These are phyloP conservation scores for Ascoidea rubescens DNA, from an alignment of 805 yeast genomes.

Conservation along the genomic window DNA sequence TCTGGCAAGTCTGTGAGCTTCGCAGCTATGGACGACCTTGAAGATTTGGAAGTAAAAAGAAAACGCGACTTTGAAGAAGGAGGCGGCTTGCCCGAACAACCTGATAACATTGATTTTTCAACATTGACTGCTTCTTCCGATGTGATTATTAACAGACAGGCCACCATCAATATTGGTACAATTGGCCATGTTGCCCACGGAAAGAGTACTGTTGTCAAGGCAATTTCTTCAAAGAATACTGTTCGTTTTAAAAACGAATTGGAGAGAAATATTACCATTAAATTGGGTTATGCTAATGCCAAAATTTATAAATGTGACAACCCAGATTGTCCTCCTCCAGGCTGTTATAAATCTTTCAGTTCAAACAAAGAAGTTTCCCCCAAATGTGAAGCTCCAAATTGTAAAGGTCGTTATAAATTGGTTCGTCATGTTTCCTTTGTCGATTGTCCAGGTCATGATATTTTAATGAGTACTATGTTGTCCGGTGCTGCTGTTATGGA, in stretches of 20 bases:
- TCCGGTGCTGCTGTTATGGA: conserved; percentile 99
- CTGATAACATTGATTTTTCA: conserved; percentile 74
- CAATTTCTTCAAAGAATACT: conserved; percentile 97
- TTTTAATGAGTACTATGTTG: conserved; percentile 99
- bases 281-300: conserved; percentile 97
- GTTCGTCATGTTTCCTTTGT: conserved; percentile 97
- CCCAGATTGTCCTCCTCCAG: conserved; percentile 81
- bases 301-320: conserved; percentile 90
- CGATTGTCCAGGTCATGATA: conserved; percentile 99
- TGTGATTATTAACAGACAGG: conserved; percentile 96
- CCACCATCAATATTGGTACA: conserved; percentile 96
- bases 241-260: conserved; percentile 98
- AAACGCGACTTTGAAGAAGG: conserved; percentile 91
- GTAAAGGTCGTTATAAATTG: conserved; percentile 77
- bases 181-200: conserved; percentile 96
- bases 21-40: conserved; percentile 50
- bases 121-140: conserved; percentile 78
- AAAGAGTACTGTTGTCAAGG: conserved; percentile 85
- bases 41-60: conserved; percentile 62
- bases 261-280: conserved; percentile 97
- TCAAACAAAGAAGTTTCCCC: conserved; percentile 93
- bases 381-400: conserved; percentile 77
- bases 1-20: conserved; percentile 70
- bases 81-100: conserved; percentile 97
- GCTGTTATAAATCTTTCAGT: conserved; percentile 86